phyloP scores from a whole-genome alignment of 23 red algal species.

The Porphyridium purpureum region DNA sequence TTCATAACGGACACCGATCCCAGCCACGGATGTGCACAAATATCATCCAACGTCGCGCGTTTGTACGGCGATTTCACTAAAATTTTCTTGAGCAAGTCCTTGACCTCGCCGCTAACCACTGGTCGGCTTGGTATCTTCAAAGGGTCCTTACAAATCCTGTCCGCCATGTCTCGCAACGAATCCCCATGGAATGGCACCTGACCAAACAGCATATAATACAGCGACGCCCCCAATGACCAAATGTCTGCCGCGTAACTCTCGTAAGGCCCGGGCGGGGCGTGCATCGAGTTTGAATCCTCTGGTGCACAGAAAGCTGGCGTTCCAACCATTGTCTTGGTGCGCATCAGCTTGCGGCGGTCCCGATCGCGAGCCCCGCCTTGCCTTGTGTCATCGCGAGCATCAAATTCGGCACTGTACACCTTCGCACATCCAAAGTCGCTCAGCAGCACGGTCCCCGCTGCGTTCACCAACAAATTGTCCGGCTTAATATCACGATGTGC shows the following conservation, averaged over 20 bases:
- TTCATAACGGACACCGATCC: too few relatives aligned
- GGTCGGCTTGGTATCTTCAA: slow-evolving; percentile 63
- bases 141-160: slow-evolving; percentile 66
- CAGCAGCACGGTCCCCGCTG: slow-evolving; percentile 1
- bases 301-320: slow-evolving; percentile 81
- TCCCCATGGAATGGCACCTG: slow-evolving; percentile 67
- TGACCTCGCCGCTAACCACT: slow-evolving; percentile 51
- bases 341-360: too few relatives aligned
- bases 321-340: slow-evolving; percentile 13
- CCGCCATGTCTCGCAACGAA: slow-evolving; percentile 71
- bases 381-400: too few relatives aligned
- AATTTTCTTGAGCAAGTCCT: slow-evolving; percentile 76
- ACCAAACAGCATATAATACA: slow-evolving; percentile 89
- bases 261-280: slow-evolving; percentile 39
- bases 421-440: slow-evolving; percentile 12
- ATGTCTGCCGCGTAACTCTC: slow-evolving; percentile 76
- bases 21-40: slow-evolving; percentile 57
- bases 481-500: slow-evolving; percentile 30
- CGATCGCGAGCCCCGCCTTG: too few relatives aligned
- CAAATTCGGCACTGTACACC: background rate
- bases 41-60: slow-evolving; percentile 39
- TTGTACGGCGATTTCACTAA: slow-evolving; percentile 47
- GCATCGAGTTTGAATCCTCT: slow-evolving; percentile 43
- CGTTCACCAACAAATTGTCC: slow-evolving; percentile 11
- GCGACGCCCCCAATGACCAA: slow-evolving; percentile 89